Evolutionary conservation across 106 monocot species (phyloP), one percentile per base, ranked within the genome.

Genomic region (Vanilla planifolia): DNA sequence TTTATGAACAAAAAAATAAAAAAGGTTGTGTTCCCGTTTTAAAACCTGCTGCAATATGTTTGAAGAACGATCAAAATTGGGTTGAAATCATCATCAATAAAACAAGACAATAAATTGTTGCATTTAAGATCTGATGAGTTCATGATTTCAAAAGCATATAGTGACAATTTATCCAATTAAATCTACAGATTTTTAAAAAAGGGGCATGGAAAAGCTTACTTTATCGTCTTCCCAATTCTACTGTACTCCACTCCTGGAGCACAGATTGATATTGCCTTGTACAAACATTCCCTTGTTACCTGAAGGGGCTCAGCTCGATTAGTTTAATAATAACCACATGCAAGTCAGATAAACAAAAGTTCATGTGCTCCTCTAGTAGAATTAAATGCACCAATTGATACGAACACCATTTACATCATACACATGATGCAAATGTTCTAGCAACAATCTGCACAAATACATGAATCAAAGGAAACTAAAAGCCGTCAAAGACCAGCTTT

Each of bases 211-310:
- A 15, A 55, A 22, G 46, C 79, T 23, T 80, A 86, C 85, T 86
- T 77, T 75, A 86, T 81, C 53, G 66, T 69, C 51, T 75, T 80
- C 71, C 85, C 85, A 44, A 86, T 80, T 71, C 50, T 74, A 29
- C 71, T 80, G 74, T 60, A 86, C 39, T 80, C 71, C 41, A 86
- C 85, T 46, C 77, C 85, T 48, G 80, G 80, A 28, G 70, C 77
- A 59, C 85, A 86, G 43, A 86, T 65, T 56, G 77, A 86, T 73
- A 86, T 75, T 43, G 85, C 85, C 60, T 72, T 86, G 48, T 77
- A 24, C 43, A 86, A 66, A 46, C 77, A 80, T 61, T 86, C 85
- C 58, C 56, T 60, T 25, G 85, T 86, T 55, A 86, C 74, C 85
- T 86, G 80, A 26, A 66, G 36, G 26, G 8, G 22, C 24, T 8